phyloP scores from a whole-genome alignment of 2,329 filamentous ascomycete species.

The Beauveria varroae region DNA sequence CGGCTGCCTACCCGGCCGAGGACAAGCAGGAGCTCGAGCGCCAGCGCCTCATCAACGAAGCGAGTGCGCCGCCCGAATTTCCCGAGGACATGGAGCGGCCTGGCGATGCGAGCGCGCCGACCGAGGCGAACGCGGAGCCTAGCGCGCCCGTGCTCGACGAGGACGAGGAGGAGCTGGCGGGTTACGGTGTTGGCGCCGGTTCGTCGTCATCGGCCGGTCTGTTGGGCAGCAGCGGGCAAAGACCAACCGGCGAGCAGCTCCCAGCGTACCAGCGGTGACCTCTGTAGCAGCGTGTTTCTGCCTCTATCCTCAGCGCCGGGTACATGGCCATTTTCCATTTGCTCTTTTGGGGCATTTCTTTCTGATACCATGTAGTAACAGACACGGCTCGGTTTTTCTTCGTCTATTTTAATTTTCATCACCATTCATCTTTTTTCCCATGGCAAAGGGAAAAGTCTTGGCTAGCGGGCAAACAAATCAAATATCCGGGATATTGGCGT shows the following conservation, averaged over 20 bases:
- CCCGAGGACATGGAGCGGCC: conserved; percentile 42
- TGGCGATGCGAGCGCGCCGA: conserved; percentile 19
- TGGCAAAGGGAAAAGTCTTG: neutral
- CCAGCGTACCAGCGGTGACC: conserved; percentile 33
- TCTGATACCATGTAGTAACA: neutral
- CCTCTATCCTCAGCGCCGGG: too few species aligned
- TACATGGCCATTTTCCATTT: too few species aligned
- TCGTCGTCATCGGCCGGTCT: conserved; percentile 16
- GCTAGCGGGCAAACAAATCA: neutral
- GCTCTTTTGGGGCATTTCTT: neutral
- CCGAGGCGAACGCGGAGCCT: conserved; percentile 30
- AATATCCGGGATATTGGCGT: conserved; percentile 3
- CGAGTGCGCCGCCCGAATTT: conserved; percentile 55
- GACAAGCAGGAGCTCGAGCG: conserved; percentile 77
- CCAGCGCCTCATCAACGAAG: conserved; percentile 53
- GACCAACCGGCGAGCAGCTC: conserved; percentile 25
- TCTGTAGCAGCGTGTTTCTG: neutral
- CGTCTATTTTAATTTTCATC: neutral
- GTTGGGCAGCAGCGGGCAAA: neutral
- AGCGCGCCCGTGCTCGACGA: conserved; percentile 53
- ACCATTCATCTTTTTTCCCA: neutral
- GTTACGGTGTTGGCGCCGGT: conserved; percentile 19
- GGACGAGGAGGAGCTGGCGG: conserved; percentile 43
- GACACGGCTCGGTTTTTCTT: neutral
- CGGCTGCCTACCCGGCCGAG: conserved; percentile 36